These are phyloP conservation scores for Pythium sukuiense DNA, from an alignment of 352 stramenopile genomes.

Conservation along the genomic window DNA sequence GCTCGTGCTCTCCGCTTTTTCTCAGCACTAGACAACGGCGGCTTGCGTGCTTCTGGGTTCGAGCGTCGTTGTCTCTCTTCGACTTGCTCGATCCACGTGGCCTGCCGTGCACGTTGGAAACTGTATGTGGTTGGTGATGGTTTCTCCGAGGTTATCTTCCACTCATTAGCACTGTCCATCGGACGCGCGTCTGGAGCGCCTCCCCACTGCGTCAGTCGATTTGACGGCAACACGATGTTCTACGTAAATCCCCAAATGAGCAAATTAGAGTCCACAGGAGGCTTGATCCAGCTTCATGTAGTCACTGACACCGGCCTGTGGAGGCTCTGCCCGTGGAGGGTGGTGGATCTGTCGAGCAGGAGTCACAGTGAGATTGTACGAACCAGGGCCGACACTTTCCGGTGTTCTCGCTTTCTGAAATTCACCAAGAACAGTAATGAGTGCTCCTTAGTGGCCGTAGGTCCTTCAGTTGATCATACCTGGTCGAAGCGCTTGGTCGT, in stretches of 20 bases:
- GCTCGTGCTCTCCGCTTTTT: slow-evolving; percentile 2
- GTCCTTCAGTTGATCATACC: slow-evolving; percentile 13
- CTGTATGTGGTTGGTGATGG: slow-evolving; percentile 51
- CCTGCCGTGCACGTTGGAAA: slow-evolving; percentile 47
- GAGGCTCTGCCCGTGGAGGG: slow-evolving; percentile 15
- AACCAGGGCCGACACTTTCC: slow-evolving; percentile 52
- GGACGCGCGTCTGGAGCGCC: slow-evolving; percentile 34
- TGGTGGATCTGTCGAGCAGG: slow-evolving; percentile 18
- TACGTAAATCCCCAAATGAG: not conserved
- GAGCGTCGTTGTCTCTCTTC: slow-evolving; percentile 48
- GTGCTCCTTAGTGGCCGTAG: not conserved
- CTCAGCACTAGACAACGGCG: not conserved
- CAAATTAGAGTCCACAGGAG: not conserved
- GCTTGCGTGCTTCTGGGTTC: slow-evolving; percentile 35
- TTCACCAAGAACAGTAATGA: slow-evolving; percentile 7
- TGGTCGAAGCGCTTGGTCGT: slow-evolving; percentile 56
- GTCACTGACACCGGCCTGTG: slow-evolving; percentile 10
- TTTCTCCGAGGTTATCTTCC: slow-evolving; percentile 70
- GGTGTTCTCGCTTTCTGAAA: slow-evolving; percentile 48
- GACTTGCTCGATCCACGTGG: slow-evolving; percentile 74
- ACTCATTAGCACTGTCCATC: slow-evolving; percentile 57
- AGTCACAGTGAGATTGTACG: slow-evolving; percentile 41
- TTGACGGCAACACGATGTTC: slow-evolving; percentile 19
- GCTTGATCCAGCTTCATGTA: not conserved
- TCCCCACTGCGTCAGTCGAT: slow-evolving; percentile 55